Percentiles rank a stretch among this genome's conserved stretches.
phyloP scores from a whole-genome alignment of 2,329 filamentous ascomycete genomes.

The Amylocarpus encephaloides region DNA sequence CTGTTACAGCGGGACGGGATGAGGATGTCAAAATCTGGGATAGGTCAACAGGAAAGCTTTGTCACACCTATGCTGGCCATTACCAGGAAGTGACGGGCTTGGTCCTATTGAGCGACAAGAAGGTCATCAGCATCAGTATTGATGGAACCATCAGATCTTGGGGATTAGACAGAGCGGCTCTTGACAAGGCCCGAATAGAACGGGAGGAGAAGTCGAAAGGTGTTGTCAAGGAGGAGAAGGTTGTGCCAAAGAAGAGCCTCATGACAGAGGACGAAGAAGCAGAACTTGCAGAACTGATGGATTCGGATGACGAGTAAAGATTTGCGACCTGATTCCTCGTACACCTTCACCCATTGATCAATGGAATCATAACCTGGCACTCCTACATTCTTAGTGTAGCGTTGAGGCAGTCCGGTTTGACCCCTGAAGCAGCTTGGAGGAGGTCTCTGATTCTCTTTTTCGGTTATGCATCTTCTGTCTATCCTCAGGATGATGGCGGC shows the following conservation, averaged over 20 bases:
- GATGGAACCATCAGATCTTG: conserved; percentile 84
- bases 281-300: conserved; percentile 88
- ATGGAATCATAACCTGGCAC: not conserved
- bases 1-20: conserved; percentile 82
- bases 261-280: conserved; percentile 88
- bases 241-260: conserved; percentile 42
- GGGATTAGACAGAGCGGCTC: conserved; percentile 59
- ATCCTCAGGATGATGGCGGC: too few species aligned
- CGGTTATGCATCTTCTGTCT: too few species aligned
- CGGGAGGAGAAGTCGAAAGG: conserved; percentile 41
- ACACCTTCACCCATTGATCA: not conserved
- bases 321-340: not conserved
- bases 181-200: conserved; percentile 50
- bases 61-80: conserved; percentile 73
- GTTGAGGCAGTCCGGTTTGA: too few species aligned
- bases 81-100: conserved; percentile 89
- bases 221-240: conserved; percentile 35
- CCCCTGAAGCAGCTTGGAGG: too few species aligned
- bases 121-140: conserved; percentile 76
- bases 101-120: conserved; percentile 50
- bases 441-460: too few species aligned
- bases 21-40: conserved; percentile 93
- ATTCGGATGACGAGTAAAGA: conserved; percentile 51
- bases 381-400: too few species aligned
- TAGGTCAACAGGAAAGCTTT: conserved; percentile 61